Conservation (phyloP, 116 monocot genomes). For the Thalassia testudinum region DNA sequence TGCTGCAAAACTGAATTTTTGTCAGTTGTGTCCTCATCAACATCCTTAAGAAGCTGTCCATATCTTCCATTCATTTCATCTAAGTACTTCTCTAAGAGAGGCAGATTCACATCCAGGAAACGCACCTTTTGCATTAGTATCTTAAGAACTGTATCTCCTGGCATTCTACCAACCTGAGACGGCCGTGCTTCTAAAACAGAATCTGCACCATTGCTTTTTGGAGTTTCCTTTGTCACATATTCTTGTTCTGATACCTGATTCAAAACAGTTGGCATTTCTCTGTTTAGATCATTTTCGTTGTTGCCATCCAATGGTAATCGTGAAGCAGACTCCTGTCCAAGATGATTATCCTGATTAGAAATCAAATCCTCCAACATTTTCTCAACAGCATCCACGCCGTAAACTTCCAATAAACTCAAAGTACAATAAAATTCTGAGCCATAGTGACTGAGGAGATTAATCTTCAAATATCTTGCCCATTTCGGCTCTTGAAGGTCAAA, state of each 20-base stretch:
- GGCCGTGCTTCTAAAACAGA: conserved; percentile 22
- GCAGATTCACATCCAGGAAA: conserved; percentile 69
- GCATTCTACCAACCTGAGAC: conserved; percentile 74
- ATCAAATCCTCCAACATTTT: conserved; percentile 93
- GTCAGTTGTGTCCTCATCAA: conserved; percentile 53
- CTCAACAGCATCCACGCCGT: conserved; percentile 96
- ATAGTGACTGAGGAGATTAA: conserved; percentile 79
- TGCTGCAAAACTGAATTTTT: conserved; percentile 38
- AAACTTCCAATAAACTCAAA: conserved; percentile 75
- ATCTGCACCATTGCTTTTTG: conserved; percentile 20
- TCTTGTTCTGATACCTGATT: conserved; percentile 3
- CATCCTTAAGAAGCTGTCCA: conserved; percentile 66
- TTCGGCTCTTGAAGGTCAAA: conserved; percentile 68
- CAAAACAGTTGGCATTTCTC: not conserved
- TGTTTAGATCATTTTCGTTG: conserved; percentile 6
- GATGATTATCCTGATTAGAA: conserved; percentile 33
- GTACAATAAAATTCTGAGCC: conserved; percentile 96
- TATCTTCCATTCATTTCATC: conserved; percentile 87
- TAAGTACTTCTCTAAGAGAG: conserved; percentile 77
- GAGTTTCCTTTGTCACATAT: not conserved
- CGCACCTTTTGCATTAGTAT: conserved; percentile 93
- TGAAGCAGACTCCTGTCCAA: conserved; percentile 23
- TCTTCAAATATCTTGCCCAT: conserved; percentile 85
- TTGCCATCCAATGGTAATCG: conserved; percentile 10
- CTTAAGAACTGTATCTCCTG: conserved; percentile 88